A percentile compares a stretch with the other conserved stretches of the same genome.
phyloP scores from a whole-genome alignment of 495 filamentous ascomycete genomes.

The Neurospora hispaniola region DNA sequence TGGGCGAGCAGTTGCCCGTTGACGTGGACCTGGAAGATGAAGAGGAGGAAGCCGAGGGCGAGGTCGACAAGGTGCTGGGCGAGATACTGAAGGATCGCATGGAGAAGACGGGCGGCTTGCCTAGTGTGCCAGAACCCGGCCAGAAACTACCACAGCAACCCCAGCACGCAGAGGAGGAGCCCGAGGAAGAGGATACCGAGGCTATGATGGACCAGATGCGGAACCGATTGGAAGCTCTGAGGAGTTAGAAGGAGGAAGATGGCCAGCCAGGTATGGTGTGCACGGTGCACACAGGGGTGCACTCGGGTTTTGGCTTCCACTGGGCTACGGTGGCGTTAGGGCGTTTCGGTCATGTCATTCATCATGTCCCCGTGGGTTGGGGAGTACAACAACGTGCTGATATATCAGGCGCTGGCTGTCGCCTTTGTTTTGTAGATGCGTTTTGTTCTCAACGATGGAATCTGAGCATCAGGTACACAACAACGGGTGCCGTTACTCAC shows the following conservation, averaged over 20 bases:
- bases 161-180: constrained; percentile 57
- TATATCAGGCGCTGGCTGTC: background rate
- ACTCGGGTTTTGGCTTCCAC: background rate
- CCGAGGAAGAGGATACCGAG: constrained; percentile 76
- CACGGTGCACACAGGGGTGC: background rate
- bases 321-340: background rate
- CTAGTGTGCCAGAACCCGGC: constrained; percentile 45
- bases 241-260: constrained; percentile 47
- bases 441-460: background rate
- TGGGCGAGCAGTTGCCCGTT: constrained; percentile 73
- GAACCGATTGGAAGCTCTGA: constrained; percentile 77
- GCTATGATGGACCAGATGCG: constrained; percentile 89
- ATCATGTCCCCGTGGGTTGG: background rate
- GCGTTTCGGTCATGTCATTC: background rate
- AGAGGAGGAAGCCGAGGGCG: constrained; percentile 78
- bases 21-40: constrained; percentile 49
- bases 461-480: background rate
- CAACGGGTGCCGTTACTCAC: background rate
- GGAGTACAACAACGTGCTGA: background rate
- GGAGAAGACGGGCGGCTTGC: constrained; percentile 50
- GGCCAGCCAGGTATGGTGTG: background rate
- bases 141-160: constrained; percentile 44
- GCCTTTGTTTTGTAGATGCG: background rate
- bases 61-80: constrained; percentile 86
- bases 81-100: constrained; percentile 80